phyloP scores from a whole-genome alignment of 2,329 filamentous ascomycete genomes.

The Neoascochyta sp. region DNA sequence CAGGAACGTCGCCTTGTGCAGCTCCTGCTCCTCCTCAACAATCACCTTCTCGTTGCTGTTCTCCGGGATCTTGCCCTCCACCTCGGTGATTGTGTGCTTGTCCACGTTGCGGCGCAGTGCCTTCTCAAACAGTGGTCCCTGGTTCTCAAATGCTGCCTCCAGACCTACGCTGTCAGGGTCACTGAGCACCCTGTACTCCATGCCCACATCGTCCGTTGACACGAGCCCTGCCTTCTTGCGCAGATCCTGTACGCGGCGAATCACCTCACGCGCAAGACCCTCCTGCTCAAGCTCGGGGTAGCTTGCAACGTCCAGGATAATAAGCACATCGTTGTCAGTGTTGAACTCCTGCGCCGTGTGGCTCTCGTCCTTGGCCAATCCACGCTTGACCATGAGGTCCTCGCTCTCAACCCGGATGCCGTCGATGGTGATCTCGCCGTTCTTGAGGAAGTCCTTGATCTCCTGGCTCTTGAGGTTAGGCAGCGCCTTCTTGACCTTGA shows the following conservation, averaged over 20 bases:
- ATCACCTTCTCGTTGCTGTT: slow-evolving; percentile 58
- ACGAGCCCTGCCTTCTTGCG: slow-evolving; percentile 91
- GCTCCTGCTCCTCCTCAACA: slow-evolving; percentile 77
- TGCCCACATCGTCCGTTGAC: slow-evolving; percentile 89
- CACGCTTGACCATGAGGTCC: slow-evolving; percentile 78
- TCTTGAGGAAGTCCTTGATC: slow-evolving; percentile 71
- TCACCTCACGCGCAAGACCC: slow-evolving; percentile 84
- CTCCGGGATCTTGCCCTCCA: slow-evolving; percentile 56
- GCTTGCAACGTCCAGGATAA: slow-evolving; percentile 77
- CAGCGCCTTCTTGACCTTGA: slow-evolving; percentile 85
- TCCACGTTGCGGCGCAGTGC: slow-evolving; percentile 73
- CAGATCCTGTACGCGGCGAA: slow-evolving; percentile 86
- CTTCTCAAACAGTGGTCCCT: slow-evolving; percentile 68
- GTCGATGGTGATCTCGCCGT: slow-evolving; percentile 74
- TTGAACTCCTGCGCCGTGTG: slow-evolving; percentile 79
- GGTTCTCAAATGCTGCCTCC: slow-evolving; percentile 64
- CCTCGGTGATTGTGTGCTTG: slow-evolving; percentile 58
- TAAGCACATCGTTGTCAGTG: slow-evolving; percentile 84
- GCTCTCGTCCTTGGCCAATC: slow-evolving; percentile 67
- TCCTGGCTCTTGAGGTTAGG: slow-evolving; percentile 74
- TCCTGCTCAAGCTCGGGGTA: slow-evolving; percentile 85
- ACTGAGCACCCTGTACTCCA: slow-evolving; percentile 80
- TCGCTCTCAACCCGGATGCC: slow-evolving; percentile 79
- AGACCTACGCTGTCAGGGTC: slow-evolving; percentile 77
- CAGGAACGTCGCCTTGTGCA: slow-evolving; percentile 77